Evolutionary conservation across 345 rosid species (phyloP).

Genomic region (Trapa incisa): DNA sequence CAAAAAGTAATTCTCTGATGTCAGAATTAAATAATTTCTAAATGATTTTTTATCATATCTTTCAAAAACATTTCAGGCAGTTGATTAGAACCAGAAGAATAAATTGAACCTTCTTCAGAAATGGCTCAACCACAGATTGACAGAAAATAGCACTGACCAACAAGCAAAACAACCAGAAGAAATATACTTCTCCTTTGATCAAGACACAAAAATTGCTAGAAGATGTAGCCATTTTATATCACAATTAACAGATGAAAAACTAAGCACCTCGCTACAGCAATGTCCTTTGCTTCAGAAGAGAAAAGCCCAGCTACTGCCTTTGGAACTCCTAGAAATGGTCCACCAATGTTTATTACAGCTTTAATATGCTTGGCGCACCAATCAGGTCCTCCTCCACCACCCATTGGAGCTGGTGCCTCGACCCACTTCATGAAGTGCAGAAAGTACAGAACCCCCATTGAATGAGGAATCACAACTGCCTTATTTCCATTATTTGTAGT

Average conservation of each 20-base stretch:
- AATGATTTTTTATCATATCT: too few species aligned
- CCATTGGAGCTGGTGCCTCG: constrained; percentile 94
- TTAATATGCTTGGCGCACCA: constrained; percentile 96
- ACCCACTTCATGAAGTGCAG: constrained; percentile 99
- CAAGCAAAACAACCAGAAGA: too few species aligned
- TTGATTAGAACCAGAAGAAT: too few species aligned
- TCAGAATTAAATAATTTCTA: too few species aligned
- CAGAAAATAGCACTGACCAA: too few species aligned
- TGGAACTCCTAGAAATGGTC: constrained; percentile 91
- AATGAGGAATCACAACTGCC: constrained; percentile 88
- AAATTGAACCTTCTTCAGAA: too few species aligned
- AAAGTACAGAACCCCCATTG: constrained; percentile 93
- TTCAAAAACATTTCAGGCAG: too few species aligned
- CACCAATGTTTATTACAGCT: constrained; percentile 87
- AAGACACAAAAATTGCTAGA: neutral
- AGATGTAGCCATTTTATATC: neutral
- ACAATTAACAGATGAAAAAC: neutral
- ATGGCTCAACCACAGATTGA: too few species aligned
- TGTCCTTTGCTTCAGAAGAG: constrained; percentile 90
- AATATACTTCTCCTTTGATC: too few species aligned
- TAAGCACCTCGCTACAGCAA: constrained; percentile 81
- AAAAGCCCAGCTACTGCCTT: constrained; percentile 81
- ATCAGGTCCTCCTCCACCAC: constrained; percentile 89
- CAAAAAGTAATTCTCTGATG: neutral
- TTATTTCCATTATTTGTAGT: constrained; percentile 68